Conservation (phyloP, 148 eudicot genomes). For the Diospyros lotus region DNA sequence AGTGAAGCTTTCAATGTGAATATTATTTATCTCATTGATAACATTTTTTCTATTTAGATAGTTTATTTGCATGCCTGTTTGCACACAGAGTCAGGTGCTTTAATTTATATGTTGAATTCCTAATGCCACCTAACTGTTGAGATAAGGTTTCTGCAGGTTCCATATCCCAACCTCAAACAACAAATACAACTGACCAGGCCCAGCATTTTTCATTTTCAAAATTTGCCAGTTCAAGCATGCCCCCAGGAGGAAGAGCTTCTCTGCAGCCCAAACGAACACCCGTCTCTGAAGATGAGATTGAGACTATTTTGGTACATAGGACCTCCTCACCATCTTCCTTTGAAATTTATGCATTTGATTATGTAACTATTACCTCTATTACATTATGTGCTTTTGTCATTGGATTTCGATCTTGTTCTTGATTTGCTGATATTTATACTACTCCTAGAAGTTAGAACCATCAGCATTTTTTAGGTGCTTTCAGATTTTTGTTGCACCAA, state of each 20-base stretch:
- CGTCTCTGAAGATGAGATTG: conserved; percentile 79
- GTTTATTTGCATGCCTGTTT: background rate
- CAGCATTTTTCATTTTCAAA: conserved; percentile 44
- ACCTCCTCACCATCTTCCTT: background rate
- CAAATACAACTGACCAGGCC: conserved; percentile 30
- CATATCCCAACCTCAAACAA: conserved; percentile 31
- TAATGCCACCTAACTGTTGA: background rate
- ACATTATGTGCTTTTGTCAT: background rate
- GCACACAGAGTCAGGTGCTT: background rate
- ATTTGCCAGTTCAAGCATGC: conserved; percentile 38
- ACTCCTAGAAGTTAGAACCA: too few relatives aligned
- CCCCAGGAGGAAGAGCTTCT: conserved; percentile 78
- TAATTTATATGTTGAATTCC: background rate
- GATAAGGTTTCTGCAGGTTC: conserved; percentile 33
- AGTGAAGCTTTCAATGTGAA: background rate
- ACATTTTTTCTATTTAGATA: background rate
- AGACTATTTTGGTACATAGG: conserved; percentile 62
- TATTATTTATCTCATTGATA: conserved; percentile 1
- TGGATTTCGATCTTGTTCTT: conserved; percentile 5
- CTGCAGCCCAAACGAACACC: conserved; percentile 84
- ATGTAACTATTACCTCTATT: background rate
- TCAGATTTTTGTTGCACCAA: too few relatives aligned
- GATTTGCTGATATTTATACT: background rate
- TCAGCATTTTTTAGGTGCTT: too few relatives aligned
- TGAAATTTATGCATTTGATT: background rate